phyloP scores from a whole-genome alignment of 164 flowering plant genomes.

The Buxus sempervirens region DNA sequence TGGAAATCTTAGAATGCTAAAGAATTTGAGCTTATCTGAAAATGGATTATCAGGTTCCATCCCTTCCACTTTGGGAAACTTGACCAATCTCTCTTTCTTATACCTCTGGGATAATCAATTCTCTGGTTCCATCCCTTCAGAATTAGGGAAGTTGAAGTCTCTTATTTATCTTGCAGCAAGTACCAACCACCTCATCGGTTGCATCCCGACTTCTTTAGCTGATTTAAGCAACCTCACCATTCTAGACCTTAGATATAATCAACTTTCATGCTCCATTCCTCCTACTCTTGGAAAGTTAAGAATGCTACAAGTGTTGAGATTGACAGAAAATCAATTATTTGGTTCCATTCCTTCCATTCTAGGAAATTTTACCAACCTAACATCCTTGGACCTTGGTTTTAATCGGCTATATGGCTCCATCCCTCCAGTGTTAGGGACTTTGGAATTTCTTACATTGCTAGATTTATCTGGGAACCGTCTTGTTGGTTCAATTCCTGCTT shows the following conservation, averaged over 20 bases:
- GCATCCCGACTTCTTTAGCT: constrained; percentile 17
- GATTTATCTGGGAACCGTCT: background rate
- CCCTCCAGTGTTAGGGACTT: background rate
- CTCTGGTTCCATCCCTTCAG: background rate
- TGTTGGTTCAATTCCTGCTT: background rate
- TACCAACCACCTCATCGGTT: background rate
- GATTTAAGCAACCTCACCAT: background rate
- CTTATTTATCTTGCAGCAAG: background rate
- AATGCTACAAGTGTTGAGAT: no score
- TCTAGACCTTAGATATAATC: constrained; percentile 20
- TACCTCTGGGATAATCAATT: no score
- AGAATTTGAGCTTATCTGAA: no score
- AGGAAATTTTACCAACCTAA: no score
- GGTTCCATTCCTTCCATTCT: no score
- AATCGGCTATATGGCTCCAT: background rate
- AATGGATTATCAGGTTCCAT: no score
- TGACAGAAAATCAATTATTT: no score
- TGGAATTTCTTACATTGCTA: background rate
- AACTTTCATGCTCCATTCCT: background rate
- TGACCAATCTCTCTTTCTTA: no score
- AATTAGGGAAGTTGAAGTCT: constrained; percentile 1
- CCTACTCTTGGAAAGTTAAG: no score
- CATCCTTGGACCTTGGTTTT: no score
- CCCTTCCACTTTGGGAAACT: no score
- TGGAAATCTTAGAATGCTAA: no score